These are phyloP conservation scores for Jaminaea rosea DNA, from an alignment of 1,284 basidiomycete genomes.

Conservation along the genomic window DNA sequence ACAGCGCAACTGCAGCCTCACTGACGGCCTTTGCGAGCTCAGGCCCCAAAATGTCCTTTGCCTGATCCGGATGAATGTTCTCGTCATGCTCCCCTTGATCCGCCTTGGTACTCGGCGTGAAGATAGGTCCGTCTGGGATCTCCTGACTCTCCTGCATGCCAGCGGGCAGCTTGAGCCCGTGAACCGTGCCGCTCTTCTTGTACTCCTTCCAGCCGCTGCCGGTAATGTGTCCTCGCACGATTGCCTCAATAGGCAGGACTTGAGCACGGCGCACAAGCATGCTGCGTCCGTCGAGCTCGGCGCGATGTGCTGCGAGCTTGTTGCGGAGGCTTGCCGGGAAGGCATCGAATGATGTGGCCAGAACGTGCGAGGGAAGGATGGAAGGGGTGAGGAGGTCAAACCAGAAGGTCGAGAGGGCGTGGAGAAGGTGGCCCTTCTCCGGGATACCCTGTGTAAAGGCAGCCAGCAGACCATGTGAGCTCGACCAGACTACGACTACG, in stretches of 20 bases:
- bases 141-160: slow-evolving; percentile 76
- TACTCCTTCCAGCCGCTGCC: slow-evolving; percentile 97
- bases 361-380: slow-evolving; percentile 39
- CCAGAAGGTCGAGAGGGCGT: slow-evolving; percentile 87
- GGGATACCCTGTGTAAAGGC: slow-evolving; percentile 65
- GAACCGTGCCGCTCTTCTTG: slow-evolving; percentile 75
- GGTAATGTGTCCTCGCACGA: slow-evolving; percentile 90
- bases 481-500: not conserved
- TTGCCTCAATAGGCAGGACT: slow-evolving; percentile 90
- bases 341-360: slow-evolving; percentile 25
- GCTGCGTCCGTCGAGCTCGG: slow-evolving; percentile 66
- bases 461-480: not conserved
- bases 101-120: slow-evolving; percentile 96
- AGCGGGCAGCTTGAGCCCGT: slow-evolving; percentile 67
- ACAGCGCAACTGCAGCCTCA: slow-evolving; percentile 59
- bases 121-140: slow-evolving; percentile 57
- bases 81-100: slow-evolving; percentile 91
- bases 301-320: slow-evolving; percentile 17
- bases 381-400: slow-evolving; percentile 60
- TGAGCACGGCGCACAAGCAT: slow-evolving; percentile 88
- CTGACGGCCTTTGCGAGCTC: slow-evolving; percentile 60
- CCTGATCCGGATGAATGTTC: slow-evolving; percentile 87
- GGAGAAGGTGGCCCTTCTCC: slow-evolving; percentile 82
- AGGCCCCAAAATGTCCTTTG: slow-evolving; percentile 50
- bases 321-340: slow-evolving; percentile 29